Evolutionary conservation across 306 rosid genomes (phyloP).

Genomic region (Notholithocarpus densiflorus): DNA sequence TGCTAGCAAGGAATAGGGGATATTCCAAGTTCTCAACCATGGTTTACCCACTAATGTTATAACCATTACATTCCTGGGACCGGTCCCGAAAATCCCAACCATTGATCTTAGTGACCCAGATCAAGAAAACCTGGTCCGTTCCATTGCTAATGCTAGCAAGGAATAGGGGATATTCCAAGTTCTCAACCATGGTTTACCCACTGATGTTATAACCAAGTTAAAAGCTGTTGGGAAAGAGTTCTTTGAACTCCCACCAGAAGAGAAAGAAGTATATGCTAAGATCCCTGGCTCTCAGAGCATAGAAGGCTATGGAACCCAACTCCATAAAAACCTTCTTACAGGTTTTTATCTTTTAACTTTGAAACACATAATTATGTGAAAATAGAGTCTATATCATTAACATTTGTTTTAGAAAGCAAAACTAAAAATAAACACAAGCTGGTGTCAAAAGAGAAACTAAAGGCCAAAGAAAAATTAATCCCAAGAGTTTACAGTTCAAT

Average conservation of each 20-base stretch:
- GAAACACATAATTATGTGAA: too few relatives aligned
- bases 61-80: conserved; percentile 19
- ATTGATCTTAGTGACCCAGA: conserved; percentile 35
- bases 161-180: conserved; percentile 51
- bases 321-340: too few relatives aligned
- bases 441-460: too few relatives aligned
- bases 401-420: too few relatives aligned
- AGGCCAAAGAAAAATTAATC: too few relatives aligned
- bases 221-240: conserved; percentile 37
- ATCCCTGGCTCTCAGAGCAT: conserved; percentile 4
- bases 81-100: conserved; percentile 32
- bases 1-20: too few relatives aligned
- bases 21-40: too few relatives aligned
- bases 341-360: too few relatives aligned
- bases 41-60: too few relatives aligned
- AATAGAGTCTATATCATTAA: too few relatives aligned
- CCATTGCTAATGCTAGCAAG: conserved; percentile 21
- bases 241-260: conserved; percentile 35
- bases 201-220: conserved; percentile 13
- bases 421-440: too few relatives aligned
- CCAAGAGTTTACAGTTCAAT: too few relatives aligned
- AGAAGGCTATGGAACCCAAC: conserved; percentile 38
- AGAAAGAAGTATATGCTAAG: conserved; percentile 39
- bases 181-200: conserved; percentile 44
- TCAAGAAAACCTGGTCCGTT: conserved; percentile 11